Percentiles rank a stretch among this genome's conserved stretches.
Evolutionary conservation across 2,329 filamentous ascomycete species (phyloP).

Genomic region (Colletotrichum karsti): DNA sequence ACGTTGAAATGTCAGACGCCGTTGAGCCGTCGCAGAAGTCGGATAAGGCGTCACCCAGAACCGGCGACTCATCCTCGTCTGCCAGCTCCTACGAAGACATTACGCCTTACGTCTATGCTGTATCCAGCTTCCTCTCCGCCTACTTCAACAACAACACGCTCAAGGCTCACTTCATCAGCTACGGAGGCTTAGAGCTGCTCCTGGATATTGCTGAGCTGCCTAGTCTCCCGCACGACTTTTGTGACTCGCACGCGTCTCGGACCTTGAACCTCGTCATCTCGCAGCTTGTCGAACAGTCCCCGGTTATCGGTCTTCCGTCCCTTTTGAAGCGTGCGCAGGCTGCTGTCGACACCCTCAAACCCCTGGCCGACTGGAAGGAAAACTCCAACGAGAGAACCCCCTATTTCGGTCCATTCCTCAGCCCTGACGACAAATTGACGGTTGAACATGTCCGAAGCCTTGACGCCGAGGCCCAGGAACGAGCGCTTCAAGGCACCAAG

Average conservation of each 20-base stretch:
- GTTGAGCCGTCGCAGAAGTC: slow-evolving; percentile 36
- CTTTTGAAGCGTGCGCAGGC: slow-evolving; percentile 78
- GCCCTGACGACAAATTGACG: slow-evolving; percentile 45
- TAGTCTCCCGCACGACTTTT: slow-evolving; percentile 79
- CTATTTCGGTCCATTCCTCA: slow-evolving; percentile 77
- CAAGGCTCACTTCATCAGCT: slow-evolving; percentile 78
- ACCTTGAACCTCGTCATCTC: slow-evolving; percentile 79
- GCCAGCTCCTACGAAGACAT: slow-evolving; percentile 48
- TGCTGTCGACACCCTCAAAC: slow-evolving; percentile 73
- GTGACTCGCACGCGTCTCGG: slow-evolving; percentile 72
- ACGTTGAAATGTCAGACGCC: slow-evolving; percentile 74
- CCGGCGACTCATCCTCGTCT: slow-evolving; percentile 34
- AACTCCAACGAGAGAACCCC: too few species aligned
- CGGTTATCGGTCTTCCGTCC: slow-evolving; percentile 83
- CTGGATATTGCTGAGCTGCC: slow-evolving; percentile 86
- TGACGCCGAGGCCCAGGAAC: slow-evolving; percentile 46
- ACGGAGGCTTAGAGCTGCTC: slow-evolving; percentile 83
- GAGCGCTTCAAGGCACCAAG: slow-evolving; percentile 72
- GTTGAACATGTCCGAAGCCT: slow-evolving; percentile 43
- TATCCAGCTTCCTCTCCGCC: slow-evolving; percentile 77
- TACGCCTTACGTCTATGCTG: slow-evolving; percentile 77
- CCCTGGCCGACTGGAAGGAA: slow-evolving; percentile 65
- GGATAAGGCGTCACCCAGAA: slow-evolving; percentile 21
- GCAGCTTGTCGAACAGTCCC: slow-evolving; percentile 80
- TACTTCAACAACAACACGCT: slow-evolving; percentile 80